These are phyloP conservation scores for Plasmodium ovale DNA, from an alignment of 169 alveolate species.

Conservation along the genomic window DNA sequence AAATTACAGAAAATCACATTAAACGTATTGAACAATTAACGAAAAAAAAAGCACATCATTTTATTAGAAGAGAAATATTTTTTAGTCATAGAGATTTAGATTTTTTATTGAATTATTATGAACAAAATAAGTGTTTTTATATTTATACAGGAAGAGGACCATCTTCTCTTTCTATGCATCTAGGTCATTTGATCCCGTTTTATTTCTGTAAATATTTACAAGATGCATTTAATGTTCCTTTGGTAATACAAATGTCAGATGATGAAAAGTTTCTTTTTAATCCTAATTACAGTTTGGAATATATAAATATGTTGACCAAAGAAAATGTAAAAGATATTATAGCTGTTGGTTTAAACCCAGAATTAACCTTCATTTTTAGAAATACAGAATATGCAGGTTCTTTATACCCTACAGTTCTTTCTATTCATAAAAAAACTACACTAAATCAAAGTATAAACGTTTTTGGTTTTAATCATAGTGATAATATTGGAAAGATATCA, in stretches of 20 bases:
- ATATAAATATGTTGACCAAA: constrained; percentile 89
- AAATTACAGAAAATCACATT: constrained; percentile 87
- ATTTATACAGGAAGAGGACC: constrained; percentile 99
- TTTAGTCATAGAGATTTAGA: constrained; percentile 99
- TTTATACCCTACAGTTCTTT: constrained; percentile 93
- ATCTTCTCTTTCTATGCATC: constrained; percentile 97
- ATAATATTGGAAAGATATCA: constrained; percentile 96
- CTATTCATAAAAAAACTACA: constrained; percentile 95
- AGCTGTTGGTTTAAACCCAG: constrained; percentile 99
- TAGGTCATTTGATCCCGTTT: constrained; percentile 99
- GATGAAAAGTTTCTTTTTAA: constrained; percentile 99
- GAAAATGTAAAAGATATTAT: constrained; percentile 99
- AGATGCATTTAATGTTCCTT: constrained; percentile 98
- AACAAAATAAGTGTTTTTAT: constrained; percentile 95
- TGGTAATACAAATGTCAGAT: constrained; percentile 98
- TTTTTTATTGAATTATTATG: constrained; percentile 92
- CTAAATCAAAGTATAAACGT: constrained; percentile 94
- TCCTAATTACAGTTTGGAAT: constrained; percentile 92
- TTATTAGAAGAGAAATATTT: constrained; percentile 97
- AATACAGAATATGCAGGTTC: constrained; percentile 92
- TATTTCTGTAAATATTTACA: constrained; percentile 95
- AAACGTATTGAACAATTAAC: constrained; percentile 88
- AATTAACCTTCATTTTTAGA: constrained; percentile 97
- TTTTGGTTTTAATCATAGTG: constrained; percentile 94
- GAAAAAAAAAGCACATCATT: constrained; percentile 91